These are phyloP conservation scores for Skeletonema potamos DNA, from an alignment of 108 stramenopile genomes.

Conservation along the genomic window DNA sequence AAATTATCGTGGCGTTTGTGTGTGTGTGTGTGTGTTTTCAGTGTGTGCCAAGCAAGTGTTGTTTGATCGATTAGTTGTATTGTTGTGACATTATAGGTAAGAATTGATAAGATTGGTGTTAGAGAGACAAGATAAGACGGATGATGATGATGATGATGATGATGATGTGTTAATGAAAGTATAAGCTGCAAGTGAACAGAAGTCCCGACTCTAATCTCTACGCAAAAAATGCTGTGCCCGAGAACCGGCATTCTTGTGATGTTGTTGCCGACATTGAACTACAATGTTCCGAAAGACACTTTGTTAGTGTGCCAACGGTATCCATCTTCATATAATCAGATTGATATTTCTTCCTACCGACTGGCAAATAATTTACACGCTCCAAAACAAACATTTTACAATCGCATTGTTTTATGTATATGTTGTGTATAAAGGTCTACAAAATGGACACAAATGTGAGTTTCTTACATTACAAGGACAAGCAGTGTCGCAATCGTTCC, in stretches of 20 bases:
- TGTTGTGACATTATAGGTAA: too few relatives aligned
- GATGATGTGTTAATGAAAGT: neutral
- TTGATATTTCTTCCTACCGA: neutral
- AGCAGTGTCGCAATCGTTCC: conserved; percentile 67
- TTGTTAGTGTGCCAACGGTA: neutral
- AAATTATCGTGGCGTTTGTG: neutral
- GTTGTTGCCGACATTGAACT: neutral
- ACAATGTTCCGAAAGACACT: neutral
- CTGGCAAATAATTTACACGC: neutral
- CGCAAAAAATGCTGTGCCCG: neutral
- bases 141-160: too few relatives aligned
- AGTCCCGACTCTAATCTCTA: neutral
- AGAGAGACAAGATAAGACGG: neutral
- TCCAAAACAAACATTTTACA: neutral
- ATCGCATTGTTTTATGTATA: neutral
- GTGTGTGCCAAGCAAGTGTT: too few relatives aligned
- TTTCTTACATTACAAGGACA: conserved; percentile 51
- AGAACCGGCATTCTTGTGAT: neutral
- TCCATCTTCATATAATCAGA: neutral
- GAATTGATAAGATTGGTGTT: neutral
- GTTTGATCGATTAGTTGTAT: too few relatives aligned
- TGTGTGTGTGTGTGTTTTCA: neutral
- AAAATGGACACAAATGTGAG: neutral
- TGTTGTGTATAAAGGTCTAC: neutral
- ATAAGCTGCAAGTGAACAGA: neutral